Conservation (phyloP, 1,284 basidiomycete species). For the Megacollybia platyphylla region DNA sequence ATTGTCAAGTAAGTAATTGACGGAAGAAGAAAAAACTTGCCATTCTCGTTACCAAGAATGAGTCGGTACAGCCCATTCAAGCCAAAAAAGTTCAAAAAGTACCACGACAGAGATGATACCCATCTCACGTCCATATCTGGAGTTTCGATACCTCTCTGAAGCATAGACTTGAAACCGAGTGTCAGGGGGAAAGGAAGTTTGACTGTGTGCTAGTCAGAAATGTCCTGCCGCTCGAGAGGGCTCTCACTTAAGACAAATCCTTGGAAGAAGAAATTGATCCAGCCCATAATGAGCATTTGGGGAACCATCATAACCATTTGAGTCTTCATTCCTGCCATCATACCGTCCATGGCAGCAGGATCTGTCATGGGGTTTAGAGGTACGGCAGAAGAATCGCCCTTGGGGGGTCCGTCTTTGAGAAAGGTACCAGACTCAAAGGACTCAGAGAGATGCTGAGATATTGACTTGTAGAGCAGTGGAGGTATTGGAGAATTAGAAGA, state of each 20-base stretch:
- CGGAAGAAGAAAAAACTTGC: constrained; percentile 31
- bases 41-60: constrained; percentile 84
- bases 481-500: constrained; percentile 74
- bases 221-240: constrained; percentile 1
- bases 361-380: constrained; percentile 74
- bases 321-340: constrained; percentile 99
- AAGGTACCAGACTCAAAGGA: constrained; percentile 69
- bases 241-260: constrained; percentile 92
- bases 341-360: constrained; percentile 88
- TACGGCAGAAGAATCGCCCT: constrained; percentile 39
- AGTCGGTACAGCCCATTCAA: constrained; percentile 92
- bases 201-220: constrained; percentile 36
- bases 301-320: constrained; percentile 98
- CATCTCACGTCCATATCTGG: constrained; percentile 97
- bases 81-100: constrained; percentile 98
- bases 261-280: constrained; percentile 99
- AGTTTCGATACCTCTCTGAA: constrained; percentile 93
- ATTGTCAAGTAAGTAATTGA: constrained; percentile 3
- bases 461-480: constrained; percentile 58
- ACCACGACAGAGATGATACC: constrained; percentile 99
- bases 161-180: constrained; percentile 96
- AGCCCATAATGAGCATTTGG: constrained; percentile 99
- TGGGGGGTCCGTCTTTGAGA: constrained; percentile 74
- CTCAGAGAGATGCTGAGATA: constrained; percentile 61
- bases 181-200: constrained; percentile 97